Evolutionary conservation across 2,329 filamentous ascomycete genomes (phyloP).

Genomic region (Fusarium begoniae): DNA sequence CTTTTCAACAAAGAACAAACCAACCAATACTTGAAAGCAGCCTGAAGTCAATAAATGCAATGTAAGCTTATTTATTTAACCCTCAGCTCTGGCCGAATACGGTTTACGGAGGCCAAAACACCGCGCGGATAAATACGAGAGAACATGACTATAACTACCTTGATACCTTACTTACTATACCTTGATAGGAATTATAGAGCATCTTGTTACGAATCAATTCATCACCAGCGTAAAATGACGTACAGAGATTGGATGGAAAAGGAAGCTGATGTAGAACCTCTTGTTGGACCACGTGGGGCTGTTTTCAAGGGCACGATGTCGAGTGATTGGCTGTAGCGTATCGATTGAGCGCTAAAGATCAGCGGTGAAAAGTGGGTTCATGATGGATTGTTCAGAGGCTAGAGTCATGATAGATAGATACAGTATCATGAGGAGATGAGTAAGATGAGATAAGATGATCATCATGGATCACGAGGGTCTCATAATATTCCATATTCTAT

Average conservation of each 20-base stretch:
- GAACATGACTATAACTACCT: neutral
- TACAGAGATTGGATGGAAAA: slow-evolving; percentile 3
- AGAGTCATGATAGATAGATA: neutral
- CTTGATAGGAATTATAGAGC: neutral
- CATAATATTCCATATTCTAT: neutral
- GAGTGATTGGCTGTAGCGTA: slow-evolving; percentile 36
- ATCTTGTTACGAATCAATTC: slow-evolving; percentile 11
- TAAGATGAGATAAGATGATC: neutral
- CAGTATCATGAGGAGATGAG: neutral
- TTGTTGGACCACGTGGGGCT: slow-evolving; percentile 32
- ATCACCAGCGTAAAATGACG: neutral
- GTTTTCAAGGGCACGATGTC: slow-evolving; percentile 26
- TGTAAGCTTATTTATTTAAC: neutral
- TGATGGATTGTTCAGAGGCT: neutral
- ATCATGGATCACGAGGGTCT: neutral
- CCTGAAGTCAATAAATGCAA: neutral
- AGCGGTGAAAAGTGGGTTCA: neutral
- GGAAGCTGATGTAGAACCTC: slow-evolving; percentile 8
- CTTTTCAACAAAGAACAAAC: neutral
- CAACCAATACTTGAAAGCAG: neutral
- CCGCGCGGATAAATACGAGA: neutral
- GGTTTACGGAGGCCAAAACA: neutral
- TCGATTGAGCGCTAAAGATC: slow-evolving; percentile 7
- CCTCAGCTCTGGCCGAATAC: neutral
- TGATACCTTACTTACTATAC: neutral